Conservation (phyloP, 139 green algal species). For the Chlorella sorokiniana region DNA sequence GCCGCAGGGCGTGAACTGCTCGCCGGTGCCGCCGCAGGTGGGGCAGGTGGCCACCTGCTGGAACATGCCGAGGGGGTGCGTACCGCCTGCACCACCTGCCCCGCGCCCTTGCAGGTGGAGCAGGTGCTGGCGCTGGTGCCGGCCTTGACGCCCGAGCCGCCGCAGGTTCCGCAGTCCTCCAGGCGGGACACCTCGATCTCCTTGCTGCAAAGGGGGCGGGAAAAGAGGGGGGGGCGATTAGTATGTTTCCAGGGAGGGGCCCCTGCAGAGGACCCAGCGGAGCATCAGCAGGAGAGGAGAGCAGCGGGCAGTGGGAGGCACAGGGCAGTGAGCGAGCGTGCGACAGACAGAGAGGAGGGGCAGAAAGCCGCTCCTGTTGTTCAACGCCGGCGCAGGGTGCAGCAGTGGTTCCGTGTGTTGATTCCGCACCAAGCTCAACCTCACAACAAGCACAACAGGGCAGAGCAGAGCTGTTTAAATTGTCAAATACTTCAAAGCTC, state of each 20-base stretch:
- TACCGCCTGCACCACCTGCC: constrained; percentile 88
- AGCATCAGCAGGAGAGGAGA: neutral
- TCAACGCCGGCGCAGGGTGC: too few relatives aligned
- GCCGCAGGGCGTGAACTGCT: constrained; percentile 80
- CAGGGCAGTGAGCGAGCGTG: too few relatives aligned
- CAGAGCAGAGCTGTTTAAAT: neutral
- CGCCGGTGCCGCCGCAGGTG: constrained; percentile 78
- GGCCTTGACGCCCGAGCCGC: constrained; percentile 78
- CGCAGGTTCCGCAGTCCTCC: constrained; percentile 78
- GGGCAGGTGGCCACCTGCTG: constrained; percentile 85
- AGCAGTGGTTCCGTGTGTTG: too few relatives aligned
- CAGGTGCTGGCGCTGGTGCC: constrained; percentile 87
- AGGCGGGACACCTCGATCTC: constrained; percentile 90
- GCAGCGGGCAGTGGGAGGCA: neutral
- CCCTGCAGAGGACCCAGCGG: neutral
- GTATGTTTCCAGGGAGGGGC: too few relatives aligned
- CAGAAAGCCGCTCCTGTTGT: too few relatives aligned
- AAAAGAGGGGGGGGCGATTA: neutral
- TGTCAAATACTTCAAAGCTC: neutral
- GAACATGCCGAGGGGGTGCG: constrained; percentile 93
- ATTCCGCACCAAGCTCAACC: too few relatives aligned
- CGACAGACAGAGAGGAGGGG: too few relatives aligned
- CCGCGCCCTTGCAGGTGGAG: constrained; percentile 84
- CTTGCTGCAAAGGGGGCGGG: constrained; percentile 51
- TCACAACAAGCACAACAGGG: too few relatives aligned